Conservation (phyloP, 768 basidiomycete genomes). For the Trametes punicea region DNA sequence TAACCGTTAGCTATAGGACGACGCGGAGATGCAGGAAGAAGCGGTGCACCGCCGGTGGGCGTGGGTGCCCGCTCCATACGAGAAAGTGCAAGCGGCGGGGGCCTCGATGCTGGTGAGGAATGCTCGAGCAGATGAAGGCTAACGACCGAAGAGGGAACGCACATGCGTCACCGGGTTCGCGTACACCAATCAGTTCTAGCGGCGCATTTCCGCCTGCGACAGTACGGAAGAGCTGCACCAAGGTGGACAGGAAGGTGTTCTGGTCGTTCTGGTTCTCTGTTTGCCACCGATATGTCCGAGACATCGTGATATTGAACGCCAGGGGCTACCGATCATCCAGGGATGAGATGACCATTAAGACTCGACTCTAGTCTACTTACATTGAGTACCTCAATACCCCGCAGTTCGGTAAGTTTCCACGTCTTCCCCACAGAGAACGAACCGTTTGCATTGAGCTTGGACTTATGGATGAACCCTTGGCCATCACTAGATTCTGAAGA, state of each 20-base stretch:
- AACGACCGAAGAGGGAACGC: not conserved
- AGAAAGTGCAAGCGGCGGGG: constrained; percentile 15
- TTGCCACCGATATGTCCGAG: constrained; percentile 89
- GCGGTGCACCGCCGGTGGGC: constrained; percentile 24
- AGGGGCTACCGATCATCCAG: constrained; percentile 43
- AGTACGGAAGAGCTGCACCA: constrained; percentile 57
- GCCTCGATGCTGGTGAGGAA: constrained; percentile 21
- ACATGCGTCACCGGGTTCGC: constrained; percentile 37
- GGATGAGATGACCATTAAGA: not conserved
- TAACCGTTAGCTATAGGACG: constrained; percentile 21
- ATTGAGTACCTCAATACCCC: constrained; percentile 69
- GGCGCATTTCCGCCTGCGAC: constrained; percentile 36
- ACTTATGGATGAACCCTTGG: constrained; percentile 85
- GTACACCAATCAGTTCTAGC: constrained; percentile 59
- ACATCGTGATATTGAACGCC: constrained; percentile 77
- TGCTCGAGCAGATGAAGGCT: constrained; percentile 6
- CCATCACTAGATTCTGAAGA: constrained; percentile 56
- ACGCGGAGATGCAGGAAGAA: constrained; percentile 24
- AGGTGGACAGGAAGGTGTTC: constrained; percentile 59
- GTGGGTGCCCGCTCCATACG: constrained; percentile 31
- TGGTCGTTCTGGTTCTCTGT: constrained; percentile 78
- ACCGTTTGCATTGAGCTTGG: constrained; percentile 91
- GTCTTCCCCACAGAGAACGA: constrained; percentile 97
- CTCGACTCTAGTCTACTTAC: constrained; percentile 44
- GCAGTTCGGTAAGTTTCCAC: constrained; percentile 83